Evolutionary conservation across 176 grass and related monocot genomes (phyloP).

Genomic region (Rhynchospora breviuscula): DNA sequence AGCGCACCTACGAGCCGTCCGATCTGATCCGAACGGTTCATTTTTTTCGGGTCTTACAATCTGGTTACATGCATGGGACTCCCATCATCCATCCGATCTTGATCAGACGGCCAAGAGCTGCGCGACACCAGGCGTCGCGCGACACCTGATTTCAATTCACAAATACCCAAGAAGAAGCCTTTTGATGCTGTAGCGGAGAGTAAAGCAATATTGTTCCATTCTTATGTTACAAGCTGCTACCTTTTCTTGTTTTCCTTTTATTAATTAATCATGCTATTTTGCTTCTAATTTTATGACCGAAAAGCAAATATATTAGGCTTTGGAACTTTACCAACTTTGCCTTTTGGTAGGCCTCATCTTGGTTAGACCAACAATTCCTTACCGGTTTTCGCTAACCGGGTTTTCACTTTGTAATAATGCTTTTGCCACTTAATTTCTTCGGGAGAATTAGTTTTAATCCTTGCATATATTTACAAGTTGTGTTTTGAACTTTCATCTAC

Average conservation of each 20-base stretch:
- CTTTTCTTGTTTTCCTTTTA: background rate
- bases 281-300: background rate
- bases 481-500: no score
- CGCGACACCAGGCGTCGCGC: no score
- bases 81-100: no score
- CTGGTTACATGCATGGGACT: no score
- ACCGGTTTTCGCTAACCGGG: background rate
- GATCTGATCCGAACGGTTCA: no score
- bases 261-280: background rate
- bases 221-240: background rate
- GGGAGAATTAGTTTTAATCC: no score
- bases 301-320: background rate
- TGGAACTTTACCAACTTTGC: background rate
- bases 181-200: conserved; percentile 7
- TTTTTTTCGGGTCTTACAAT: no score
- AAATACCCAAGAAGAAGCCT: background rate
- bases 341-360: background rate
- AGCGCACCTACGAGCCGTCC: no score
- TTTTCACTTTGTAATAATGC: background rate
- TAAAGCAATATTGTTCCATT: conserved; percentile 13
- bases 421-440: background rate
- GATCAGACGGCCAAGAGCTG: no score
- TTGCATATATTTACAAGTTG: no score
- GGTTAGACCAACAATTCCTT: background rate
- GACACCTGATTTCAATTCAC: no score